phyloP scores from a whole-genome alignment of 805 yeast genomes.

The Metahyphopichia silvanorum region DNA sequence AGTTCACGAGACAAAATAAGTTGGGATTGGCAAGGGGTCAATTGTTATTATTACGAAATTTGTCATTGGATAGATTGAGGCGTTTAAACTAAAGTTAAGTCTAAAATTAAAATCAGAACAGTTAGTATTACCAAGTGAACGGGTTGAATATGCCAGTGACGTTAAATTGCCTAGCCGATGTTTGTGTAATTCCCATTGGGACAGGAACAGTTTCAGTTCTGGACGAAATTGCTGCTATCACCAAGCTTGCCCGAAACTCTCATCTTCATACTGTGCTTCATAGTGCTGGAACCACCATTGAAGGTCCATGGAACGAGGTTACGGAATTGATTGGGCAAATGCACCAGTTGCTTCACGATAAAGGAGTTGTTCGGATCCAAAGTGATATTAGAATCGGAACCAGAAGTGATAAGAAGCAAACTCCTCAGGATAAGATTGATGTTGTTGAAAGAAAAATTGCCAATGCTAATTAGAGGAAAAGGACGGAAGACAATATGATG shows the following conservation, averaged over 20 bases:
- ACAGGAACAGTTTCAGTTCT: conserved; percentile 77
- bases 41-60: no score
- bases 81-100: no score
- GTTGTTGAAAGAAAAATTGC: conserved; percentile 52
- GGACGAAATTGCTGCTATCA: conserved; percentile 72
- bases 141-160: conserved; percentile 24
- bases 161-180: conserved; percentile 76
- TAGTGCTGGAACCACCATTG: conserved; percentile 89
- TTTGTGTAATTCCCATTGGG: conserved; percentile 88
- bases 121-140: no score
- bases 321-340: conserved; percentile 73
- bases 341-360: conserved; percentile 65
- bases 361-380: conserved; percentile 76
- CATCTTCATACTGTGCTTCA: conserved; percentile 69
- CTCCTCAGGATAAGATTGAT: conserved; percentile 69
- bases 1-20: no score
- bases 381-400: conserved; percentile 87
- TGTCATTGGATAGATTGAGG: no score
- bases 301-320: conserved; percentile 92
- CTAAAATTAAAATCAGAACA: no score
- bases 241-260: conserved; percentile 57
- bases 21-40: no score
- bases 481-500: background rate
- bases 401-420: conserved; percentile 69
- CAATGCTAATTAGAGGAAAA: background rate